Evolutionary conservation across 768 basidiomycete species (phyloP).

Genomic region (Sporobolomyces phaffii): DNA sequence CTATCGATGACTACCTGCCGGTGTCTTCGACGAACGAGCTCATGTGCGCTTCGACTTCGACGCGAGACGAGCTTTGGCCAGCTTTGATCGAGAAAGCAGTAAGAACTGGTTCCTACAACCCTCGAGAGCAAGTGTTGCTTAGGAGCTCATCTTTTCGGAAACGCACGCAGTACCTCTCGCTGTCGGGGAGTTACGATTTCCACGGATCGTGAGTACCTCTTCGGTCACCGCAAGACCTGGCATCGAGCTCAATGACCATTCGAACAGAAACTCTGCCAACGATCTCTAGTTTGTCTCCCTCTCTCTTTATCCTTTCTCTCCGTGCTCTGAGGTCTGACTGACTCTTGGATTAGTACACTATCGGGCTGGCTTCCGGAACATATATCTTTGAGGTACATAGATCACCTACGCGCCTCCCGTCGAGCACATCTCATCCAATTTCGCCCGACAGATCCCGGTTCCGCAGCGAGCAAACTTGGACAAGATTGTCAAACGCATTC

Average conservation of each 20-base stretch:
- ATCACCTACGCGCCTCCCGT: too few relatives aligned
- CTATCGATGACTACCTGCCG: constrained; percentile 26
- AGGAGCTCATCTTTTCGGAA: neutral
- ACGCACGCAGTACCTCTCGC: constrained; percentile 21
- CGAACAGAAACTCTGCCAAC: constrained; percentile 33
- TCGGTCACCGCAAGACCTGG: too few relatives aligned
- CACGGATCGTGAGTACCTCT: constrained; percentile 35
- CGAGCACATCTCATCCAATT: neutral
- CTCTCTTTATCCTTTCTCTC: too few relatives aligned
- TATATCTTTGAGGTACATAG: neutral
- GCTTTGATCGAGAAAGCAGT: constrained; percentile 37
- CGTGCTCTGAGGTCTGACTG: too few relatives aligned
- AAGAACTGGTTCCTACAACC: too few relatives aligned
- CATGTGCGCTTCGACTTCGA: neutral
- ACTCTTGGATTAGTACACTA: neutral
- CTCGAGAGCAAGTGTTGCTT: too few relatives aligned
- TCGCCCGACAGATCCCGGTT: neutral
- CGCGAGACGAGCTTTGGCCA: constrained; percentile 23
- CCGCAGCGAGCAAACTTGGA: constrained; percentile 20
- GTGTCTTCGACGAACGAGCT: neutral
- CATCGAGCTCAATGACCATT: too few relatives aligned
- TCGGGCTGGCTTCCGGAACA: constrained; percentile 36
- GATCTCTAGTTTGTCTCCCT: constrained; percentile 23
- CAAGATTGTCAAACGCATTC: neutral
- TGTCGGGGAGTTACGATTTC: constrained; percentile 33